Evolutionary conservation across 1,139 yeast species (phyloP).

Genomic region (Suhomyces kunorum): DNA sequence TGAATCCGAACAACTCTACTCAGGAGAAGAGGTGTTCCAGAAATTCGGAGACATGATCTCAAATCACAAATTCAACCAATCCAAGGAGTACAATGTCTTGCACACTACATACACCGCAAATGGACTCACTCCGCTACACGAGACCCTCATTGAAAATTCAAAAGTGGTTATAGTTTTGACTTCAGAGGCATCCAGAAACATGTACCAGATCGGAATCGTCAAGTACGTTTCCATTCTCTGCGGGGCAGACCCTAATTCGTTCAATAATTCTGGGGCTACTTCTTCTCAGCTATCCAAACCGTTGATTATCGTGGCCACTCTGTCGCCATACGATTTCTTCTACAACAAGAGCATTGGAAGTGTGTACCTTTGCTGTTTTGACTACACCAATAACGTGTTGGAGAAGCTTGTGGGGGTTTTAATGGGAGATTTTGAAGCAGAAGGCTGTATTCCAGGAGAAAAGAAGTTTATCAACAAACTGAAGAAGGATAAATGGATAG

Average conservation of each 20-base stretch:
- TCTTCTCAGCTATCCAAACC: slow-evolving; percentile 46
- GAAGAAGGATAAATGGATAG: slow-evolving; percentile 18
- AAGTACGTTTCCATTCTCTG: slow-evolving; percentile 59
- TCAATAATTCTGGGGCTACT: slow-evolving; percentile 25
- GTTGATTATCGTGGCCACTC: slow-evolving; percentile 60
- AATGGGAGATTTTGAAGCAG: slow-evolving; percentile 56
- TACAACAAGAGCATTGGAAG: slow-evolving; percentile 57
- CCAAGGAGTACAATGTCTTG: slow-evolving; percentile 47
- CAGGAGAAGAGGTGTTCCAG: slow-evolving; percentile 62
- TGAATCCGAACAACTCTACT: slow-evolving; percentile 29
- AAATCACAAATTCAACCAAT: slow-evolving; percentile 32
- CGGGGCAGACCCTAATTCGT: slow-evolving; percentile 47
- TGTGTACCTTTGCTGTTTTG: slow-evolving; percentile 63
- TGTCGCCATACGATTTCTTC: slow-evolving; percentile 65
- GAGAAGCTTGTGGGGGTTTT: slow-evolving; percentile 52
- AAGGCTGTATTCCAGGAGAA: slow-evolving; percentile 62
- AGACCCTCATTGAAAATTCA: slow-evolving; percentile 54
- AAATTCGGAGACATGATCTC: slow-evolving; percentile 47
- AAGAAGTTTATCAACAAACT: slow-evolving; percentile 35
- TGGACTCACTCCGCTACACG: slow-evolving; percentile 61
- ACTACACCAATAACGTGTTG: slow-evolving; percentile 55
- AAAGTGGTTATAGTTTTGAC: slow-evolving; percentile 60
- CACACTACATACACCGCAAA: slow-evolving; percentile 69
- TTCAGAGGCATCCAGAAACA: slow-evolving; percentile 63
- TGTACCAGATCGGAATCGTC: slow-evolving; percentile 67